Evolutionary conservation across 306 rosid genomes (phyloP), one percentile per base, ranked within the genome.

Genomic region (Glycyrrhiza uralensis): DNA sequence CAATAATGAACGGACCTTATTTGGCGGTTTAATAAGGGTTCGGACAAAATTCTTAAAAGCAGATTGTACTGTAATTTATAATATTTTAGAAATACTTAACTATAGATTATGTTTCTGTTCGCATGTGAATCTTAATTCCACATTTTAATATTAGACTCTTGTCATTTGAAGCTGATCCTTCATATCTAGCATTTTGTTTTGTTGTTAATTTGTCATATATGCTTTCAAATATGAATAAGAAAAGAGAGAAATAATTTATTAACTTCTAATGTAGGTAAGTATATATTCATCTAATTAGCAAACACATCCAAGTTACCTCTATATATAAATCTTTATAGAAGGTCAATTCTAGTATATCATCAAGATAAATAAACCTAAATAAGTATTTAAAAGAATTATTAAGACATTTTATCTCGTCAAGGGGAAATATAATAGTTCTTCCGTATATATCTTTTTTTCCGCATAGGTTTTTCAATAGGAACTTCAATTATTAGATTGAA

Each of bases 41-140:
- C 44, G 46, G 77, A 62, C 67, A 78, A 71, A 35, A 50, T 19
- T 61, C 28, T 32, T 38, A 26, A 17, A 12, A 1, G 10, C 15
- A 13, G 24, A 20, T 54, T 54, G 61, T 20, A 20, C 42, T 54
- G 61, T 20, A 19, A 54, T 54, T 71, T 30, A 28, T 52, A 14
- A 11, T 26, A 19, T 41, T n/a, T 8, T 35, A 23, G 24, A 63
- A 39, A 54, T 14, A 7, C 4, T 6, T 10, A 28, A 29, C 45
- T 19, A 12, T 20, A 20, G 50, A 65, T 44, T 20, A 45, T 59
- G 76, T 77, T 47, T 49, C 76, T 77, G 76, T 77, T 18, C 5
- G 66, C 60, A 58, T 58, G 84, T 74, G 77, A 80, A 32, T 51
- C 77, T 41, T 32, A 41, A 38, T 72, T 36, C 3, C 32, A 6